These are phyloP conservation scores for Gliomastix tumulicola DNA, from an alignment of 2,329 filamentous ascomycete species.

Conservation along the genomic window DNA sequence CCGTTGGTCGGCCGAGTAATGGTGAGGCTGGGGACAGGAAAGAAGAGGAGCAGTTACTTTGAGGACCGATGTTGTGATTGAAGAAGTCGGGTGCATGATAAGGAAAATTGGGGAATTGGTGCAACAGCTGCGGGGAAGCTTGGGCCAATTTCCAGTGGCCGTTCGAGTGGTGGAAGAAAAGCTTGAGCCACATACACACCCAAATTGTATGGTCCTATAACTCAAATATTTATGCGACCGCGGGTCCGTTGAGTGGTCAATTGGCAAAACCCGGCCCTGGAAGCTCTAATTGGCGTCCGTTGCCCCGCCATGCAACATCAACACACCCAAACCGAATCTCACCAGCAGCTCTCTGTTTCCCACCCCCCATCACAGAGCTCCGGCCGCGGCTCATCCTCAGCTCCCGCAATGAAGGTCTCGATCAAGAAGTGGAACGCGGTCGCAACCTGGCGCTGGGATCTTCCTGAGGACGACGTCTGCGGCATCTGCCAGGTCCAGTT, in stretches of 20 bases:
- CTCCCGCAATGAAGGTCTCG: slow-evolving; percentile 99
- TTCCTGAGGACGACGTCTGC: slow-evolving; percentile 94
- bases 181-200: neutral
- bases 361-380: too few relatives aligned
- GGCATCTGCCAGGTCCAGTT: slow-evolving; percentile 98
- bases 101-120: neutral
- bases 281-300: too few relatives aligned
- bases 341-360: too few relatives aligned
- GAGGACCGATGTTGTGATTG: neutral
- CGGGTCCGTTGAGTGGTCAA: too few relatives aligned
- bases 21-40: neutral
- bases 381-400: too few relatives aligned
- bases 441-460: slow-evolving; percentile 95
- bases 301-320: neutral
- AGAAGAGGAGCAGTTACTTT: neutral
- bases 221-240: too few relatives aligned
- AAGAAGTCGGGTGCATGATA: neutral
- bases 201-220: too few relatives aligned
- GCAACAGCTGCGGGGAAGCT: slow-evolving; percentile 1
- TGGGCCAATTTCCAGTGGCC: slow-evolving; percentile 1
- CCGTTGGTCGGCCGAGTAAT: neutral
- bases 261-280: too few relatives aligned
- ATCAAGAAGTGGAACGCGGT: slow-evolving; percentile 92
- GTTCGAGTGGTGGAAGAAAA: too few relatives aligned
- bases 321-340: slow-evolving; percentile 2